Evolutionary conservation across 2,329 filamentous ascomycete species (phyloP).

Genomic region (Fusarium foetens): DNA sequence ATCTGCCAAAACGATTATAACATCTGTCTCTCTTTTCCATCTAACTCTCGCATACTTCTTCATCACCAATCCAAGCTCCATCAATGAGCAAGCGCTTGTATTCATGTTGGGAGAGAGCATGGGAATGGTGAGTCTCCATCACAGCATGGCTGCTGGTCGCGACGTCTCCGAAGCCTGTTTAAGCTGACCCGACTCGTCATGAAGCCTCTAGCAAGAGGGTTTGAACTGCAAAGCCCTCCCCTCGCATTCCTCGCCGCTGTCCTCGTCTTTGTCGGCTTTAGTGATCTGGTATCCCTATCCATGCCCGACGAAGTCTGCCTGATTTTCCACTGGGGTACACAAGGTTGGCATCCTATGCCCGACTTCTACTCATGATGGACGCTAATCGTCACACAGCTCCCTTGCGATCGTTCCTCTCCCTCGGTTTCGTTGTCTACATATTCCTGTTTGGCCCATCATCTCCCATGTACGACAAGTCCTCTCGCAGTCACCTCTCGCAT

Average conservation of each 20-base stretch:
- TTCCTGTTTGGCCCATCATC: conserved; percentile 68
- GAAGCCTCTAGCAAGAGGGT: conserved; percentile 66
- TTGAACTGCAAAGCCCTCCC: conserved; percentile 75
- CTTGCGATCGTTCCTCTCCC: conserved; percentile 72
- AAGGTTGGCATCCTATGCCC: conserved; percentile 62
- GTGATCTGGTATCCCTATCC: conserved; percentile 73
- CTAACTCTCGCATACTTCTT: conserved; percentile 86
- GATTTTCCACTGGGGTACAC: conserved; percentile 72
- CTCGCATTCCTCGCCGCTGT: conserved; percentile 78
- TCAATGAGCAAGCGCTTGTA: conserved; percentile 84
- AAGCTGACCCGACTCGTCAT: background rate
- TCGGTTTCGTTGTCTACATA: conserved; percentile 70
- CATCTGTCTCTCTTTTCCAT: conserved; percentile 84
- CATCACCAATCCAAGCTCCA: conserved; percentile 74
- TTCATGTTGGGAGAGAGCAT: conserved; percentile 85
- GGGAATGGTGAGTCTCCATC: conserved; percentile 72
- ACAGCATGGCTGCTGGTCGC: background rate
- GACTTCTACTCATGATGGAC: background rate
- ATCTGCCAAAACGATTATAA: conserved; percentile 82
- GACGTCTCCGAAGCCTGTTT: background rate
- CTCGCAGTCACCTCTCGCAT: conserved; percentile 34
- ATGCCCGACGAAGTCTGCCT: conserved; percentile 73
- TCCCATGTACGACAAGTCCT: conserved; percentile 55
- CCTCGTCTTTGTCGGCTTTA: conserved; percentile 68
- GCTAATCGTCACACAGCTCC: conserved; percentile 60